phyloP scores from a whole-genome alignment of 139 green algal species.

The Tetraselmis striata region DNA sequence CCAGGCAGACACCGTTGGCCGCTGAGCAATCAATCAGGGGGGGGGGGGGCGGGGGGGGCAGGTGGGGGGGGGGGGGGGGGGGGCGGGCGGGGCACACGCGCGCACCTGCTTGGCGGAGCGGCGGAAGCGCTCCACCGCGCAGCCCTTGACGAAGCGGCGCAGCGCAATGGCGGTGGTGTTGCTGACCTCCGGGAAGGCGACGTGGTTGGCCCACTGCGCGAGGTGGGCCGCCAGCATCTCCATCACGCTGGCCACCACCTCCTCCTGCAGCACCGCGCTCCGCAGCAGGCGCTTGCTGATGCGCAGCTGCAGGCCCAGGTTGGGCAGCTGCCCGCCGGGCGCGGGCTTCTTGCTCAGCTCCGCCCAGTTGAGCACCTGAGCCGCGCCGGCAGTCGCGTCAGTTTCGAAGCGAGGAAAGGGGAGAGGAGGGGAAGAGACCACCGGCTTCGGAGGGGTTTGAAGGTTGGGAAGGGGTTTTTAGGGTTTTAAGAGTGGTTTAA shows the following conservation, averaged over 20 bases:
- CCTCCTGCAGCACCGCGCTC: slow-evolving; percentile 65
- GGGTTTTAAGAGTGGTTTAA: too few species aligned
- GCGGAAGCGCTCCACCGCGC: slow-evolving; percentile 70
- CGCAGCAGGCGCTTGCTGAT: slow-evolving; percentile 45
- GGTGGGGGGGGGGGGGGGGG: too few species aligned
- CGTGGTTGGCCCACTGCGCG: slow-evolving; percentile 60
- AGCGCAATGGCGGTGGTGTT: slow-evolving; percentile 61
- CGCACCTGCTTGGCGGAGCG: slow-evolving; percentile 1
- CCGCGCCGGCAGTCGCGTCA: too few species aligned
- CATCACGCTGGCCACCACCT: slow-evolving; percentile 57
- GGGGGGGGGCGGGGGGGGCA: too few species aligned
- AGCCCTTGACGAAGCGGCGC: slow-evolving; percentile 69
- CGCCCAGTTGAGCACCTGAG: slow-evolving; percentile 57
- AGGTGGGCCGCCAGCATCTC: slow-evolving; percentile 78
- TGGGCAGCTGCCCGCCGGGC: slow-evolving; percentile 25
- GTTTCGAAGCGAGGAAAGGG: too few species aligned
- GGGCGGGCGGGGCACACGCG: background rate
- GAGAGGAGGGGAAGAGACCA: too few species aligned
- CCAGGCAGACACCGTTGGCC: background rate
- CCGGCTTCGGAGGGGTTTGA: too few species aligned
- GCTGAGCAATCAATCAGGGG: background rate
- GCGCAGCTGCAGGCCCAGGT: slow-evolving; percentile 49
- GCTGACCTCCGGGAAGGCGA: slow-evolving; percentile 85
- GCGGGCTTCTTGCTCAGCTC: slow-evolving; percentile 42
- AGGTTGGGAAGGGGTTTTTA: too few species aligned